Evolutionary conservation across 495 filamentous ascomycete species (phyloP).

Genomic region (Apodospora peruviana): DNA sequence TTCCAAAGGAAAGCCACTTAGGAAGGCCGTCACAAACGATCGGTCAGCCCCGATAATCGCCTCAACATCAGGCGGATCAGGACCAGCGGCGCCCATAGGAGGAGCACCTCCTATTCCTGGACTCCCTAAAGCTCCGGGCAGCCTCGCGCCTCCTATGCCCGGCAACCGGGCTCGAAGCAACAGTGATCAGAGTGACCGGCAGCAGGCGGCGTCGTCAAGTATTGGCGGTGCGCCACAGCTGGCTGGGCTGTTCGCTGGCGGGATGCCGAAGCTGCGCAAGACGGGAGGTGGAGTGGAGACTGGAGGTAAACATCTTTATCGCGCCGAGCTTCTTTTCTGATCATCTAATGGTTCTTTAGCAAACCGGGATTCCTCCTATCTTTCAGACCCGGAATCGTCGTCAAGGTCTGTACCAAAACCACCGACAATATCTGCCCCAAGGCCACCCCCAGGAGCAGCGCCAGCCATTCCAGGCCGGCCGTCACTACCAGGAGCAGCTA

Average conservation of each 20-base stretch:
- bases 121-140: constrained; percentile 49
- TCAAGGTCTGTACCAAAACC: constrained; percentile 50
- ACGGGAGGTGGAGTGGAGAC: constrained; percentile 82
- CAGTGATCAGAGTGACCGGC: constrained; percentile 59
- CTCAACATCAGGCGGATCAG: constrained; percentile 43
- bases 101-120: constrained; percentile 82
- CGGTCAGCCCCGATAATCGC: constrained; percentile 75
- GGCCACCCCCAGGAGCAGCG: constrained; percentile 51
- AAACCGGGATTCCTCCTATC: constrained; percentile 66
- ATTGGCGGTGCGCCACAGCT: constrained; percentile 69
- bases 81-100: constrained; percentile 44
- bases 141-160: constrained; percentile 74
- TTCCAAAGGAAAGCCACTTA: constrained; percentile 70
- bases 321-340: neutral
- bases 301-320: constrained; percentile 50
- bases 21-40: constrained; percentile 91
- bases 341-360: constrained; percentile 42
- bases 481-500: constrained; percentile 21
- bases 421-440: constrained; percentile 56
- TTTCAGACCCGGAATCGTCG: constrained; percentile 72
- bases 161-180: constrained; percentile 71
- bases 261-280: constrained; percentile 91
- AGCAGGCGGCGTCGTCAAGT: constrained; percentile 26
- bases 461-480: constrained; percentile 56
- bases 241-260: constrained; percentile 84